A percentile compares a stretch with the other conserved stretches of the same genome.
These are phyloP conservation scores for Mrakia blollopis DNA, from an alignment of 768 basidiomycete genomes.

Conservation along the genomic window DNA sequence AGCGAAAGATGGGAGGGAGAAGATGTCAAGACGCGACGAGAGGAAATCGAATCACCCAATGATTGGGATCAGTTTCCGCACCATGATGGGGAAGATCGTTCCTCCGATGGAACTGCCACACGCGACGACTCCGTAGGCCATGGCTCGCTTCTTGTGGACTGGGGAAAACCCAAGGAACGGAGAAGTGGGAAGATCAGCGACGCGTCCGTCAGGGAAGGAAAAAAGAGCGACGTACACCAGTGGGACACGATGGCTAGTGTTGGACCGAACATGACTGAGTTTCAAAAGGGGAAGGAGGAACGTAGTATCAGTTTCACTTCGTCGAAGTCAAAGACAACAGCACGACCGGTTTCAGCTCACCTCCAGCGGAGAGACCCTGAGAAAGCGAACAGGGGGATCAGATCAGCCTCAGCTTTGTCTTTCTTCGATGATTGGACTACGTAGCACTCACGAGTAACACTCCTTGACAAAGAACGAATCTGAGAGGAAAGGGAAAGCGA, in stretches of 20 bases:
- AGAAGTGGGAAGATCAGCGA: background rate
- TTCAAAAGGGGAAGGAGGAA: background rate
- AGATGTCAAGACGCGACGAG: background rate
- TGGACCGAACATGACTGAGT: slow-evolving; percentile 28
- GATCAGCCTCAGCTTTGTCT: background rate
- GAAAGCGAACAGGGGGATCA: too few relatives aligned
- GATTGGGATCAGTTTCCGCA: slow-evolving; percentile 34
- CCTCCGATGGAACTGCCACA: slow-evolving; percentile 66
- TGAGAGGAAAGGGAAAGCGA: background rate
- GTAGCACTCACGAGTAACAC: background rate
- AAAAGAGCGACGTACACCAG: slow-evolving; percentile 28
- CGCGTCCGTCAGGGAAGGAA: background rate
- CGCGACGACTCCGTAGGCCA: slow-evolving; percentile 64
- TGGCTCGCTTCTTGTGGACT: slow-evolving; percentile 58
- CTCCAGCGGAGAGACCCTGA: slow-evolving; percentile 8
- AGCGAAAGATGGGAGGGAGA: background rate
- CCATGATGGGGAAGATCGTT: slow-evolving; percentile 59
- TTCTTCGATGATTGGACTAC: too few relatives aligned
- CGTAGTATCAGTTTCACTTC: background rate
- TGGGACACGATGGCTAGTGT: slow-evolving; percentile 23
- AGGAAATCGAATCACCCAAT: slow-evolving; percentile 6
- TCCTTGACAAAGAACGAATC: slow-evolving; percentile 4
- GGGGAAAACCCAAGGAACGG: background rate
- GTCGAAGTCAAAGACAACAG: background rate
- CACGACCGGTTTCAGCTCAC: background rate